Evolutionary conservation across 108 stramenopile species (phyloP).

Genomic region (Stephanodiscus minutulus): DNA sequence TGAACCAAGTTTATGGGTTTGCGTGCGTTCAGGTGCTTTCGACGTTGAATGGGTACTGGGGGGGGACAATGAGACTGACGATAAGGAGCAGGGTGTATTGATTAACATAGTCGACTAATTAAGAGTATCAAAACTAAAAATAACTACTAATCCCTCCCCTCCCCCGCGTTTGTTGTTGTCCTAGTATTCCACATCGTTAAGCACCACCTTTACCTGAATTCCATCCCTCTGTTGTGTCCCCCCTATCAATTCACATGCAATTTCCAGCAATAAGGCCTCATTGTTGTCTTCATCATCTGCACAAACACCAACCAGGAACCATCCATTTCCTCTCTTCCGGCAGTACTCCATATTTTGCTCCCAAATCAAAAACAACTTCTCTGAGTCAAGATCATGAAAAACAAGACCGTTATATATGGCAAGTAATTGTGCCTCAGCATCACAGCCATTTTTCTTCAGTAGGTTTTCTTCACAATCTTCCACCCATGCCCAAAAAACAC

Average conservation of each 20-base stretch:
- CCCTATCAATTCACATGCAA: conserved; percentile 2
- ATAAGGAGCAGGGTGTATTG: too few relatives aligned
- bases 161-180: too few relatives aligned
- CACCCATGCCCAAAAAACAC: not conserved
- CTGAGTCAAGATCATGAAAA: not conserved
- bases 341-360: not conserved
- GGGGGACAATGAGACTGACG: too few relatives aligned
- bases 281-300: not conserved
- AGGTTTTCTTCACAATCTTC: conserved; percentile 1
- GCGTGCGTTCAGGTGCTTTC: too few relatives aligned
- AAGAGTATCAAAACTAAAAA: too few relatives aligned
- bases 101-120: too few relatives aligned
- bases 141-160: too few relatives aligned
- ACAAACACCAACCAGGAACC: not conserved
- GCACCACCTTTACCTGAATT: conserved; percentile 1
- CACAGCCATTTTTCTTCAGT: not conserved
- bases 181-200: too few relatives aligned
- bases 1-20: too few relatives aligned
- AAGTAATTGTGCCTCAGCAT: not conserved
- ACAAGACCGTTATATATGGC: not conserved
- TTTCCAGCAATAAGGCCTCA: not conserved
- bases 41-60: too few relatives aligned
- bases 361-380: too few relatives aligned
- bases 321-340: not conserved
- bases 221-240: not conserved